Evolutionary conservation across 306 rosid species (phyloP).

Genomic region (Lagenaria siceraria): DNA sequence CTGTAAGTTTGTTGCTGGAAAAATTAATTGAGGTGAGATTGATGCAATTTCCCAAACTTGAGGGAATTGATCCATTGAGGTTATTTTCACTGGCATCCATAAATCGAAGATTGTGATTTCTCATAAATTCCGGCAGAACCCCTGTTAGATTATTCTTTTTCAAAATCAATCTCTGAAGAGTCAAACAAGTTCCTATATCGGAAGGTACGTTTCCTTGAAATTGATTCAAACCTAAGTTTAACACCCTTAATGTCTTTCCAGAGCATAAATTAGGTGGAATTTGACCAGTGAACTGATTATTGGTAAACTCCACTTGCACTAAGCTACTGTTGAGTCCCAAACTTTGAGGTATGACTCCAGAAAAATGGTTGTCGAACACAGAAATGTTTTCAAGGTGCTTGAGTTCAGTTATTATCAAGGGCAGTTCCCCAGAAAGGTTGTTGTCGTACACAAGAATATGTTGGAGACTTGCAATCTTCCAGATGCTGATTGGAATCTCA

Average conservation of each 20-base stretch:
- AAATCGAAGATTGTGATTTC: constrained; percentile 19
- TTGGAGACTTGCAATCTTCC: constrained; percentile 70
- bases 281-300: constrained; percentile 50
- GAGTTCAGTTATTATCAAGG: constrained; percentile 55
- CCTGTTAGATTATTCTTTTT: constrained; percentile 38
- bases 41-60: constrained; percentile 50
- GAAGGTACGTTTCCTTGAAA: constrained; percentile 54
- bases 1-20: constrained; percentile 38
- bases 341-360: constrained; percentile 59
- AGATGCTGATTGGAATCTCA: constrained; percentile 60
- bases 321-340: constrained; percentile 68
- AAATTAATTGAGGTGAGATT: constrained; percentile 36
- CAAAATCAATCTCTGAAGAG: constrained; percentile 53
- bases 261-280: constrained; percentile 69
- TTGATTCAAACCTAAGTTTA: constrained; percentile 49
- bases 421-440: constrained; percentile 57
- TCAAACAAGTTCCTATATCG: constrained; percentile 51
- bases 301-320: constrained; percentile 38
- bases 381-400: constrained; percentile 47
- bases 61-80: constrained; percentile 43
- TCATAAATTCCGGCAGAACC: constrained; percentile 42
- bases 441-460: constrained; percentile 47
- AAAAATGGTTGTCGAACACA: constrained; percentile 54
- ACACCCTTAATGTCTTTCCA: constrained; percentile 31
- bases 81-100: constrained; percentile 44